These are phyloP conservation scores for Boletus nobilissimus DNA, from an alignment of 1,284 basidiomycete species.

Conservation along the genomic window DNA sequence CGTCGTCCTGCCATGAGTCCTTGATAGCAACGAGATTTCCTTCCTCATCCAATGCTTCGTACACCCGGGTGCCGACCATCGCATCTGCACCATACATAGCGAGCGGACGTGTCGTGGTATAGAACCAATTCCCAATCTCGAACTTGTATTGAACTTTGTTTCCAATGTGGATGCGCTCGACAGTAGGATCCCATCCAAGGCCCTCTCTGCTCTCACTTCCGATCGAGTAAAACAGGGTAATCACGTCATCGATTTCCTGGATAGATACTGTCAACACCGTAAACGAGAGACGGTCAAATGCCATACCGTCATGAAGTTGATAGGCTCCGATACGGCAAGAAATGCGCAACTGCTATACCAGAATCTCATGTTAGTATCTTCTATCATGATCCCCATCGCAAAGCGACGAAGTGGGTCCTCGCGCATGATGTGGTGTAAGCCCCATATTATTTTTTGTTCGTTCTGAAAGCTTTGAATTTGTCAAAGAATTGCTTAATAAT, in stretches of 20 bases:
- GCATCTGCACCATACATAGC: constrained; percentile 20
- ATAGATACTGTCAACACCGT: not conserved
- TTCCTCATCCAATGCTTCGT: not conserved
- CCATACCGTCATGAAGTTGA: constrained; percentile 12
- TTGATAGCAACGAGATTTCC: constrained; percentile 16
- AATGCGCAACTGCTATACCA: constrained; percentile 18
- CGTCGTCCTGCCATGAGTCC: constrained; percentile 17
- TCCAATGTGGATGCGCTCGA: not conserved
- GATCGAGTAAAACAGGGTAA: constrained; percentile 17
- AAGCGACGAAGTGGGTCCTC: constrained; percentile 23
- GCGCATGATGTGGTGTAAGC: constrained; percentile 27
- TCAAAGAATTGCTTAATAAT: not conserved
- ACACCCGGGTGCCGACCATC: constrained; percentile 24
- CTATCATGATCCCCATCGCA: constrained; percentile 20
- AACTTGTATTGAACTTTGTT: constrained; percentile 22
- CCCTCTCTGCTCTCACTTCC: not conserved
- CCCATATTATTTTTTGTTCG: constrained; percentile 29
- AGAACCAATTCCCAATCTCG: not conserved
- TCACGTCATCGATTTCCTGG: constrained; percentile 8
- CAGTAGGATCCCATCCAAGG: constrained; percentile 7
- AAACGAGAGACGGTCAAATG: not conserved
- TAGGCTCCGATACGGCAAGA: not conserved
- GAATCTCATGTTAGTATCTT: constrained; percentile 17
- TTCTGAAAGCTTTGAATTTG: constrained; percentile 16
- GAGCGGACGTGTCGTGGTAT: constrained; percentile 1